Evolutionary conservation across 495 filamentous ascomycete genomes (phyloP).

Genomic region (Tuber microsphaerosporum): DNA sequence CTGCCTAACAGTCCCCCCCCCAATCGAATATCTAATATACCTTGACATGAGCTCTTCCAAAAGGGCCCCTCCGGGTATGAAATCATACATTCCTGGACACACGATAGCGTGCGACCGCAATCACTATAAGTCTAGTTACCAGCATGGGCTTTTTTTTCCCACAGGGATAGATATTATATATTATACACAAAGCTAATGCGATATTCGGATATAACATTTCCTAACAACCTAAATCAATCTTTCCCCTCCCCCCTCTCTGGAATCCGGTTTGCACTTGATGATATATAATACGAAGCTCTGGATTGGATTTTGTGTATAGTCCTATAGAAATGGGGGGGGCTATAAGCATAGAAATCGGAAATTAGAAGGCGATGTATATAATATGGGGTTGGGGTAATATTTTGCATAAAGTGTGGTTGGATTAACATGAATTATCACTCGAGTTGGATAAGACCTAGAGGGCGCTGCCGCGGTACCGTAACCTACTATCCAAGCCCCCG

Average conservation of each 20-base stretch:
- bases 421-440: not conserved
- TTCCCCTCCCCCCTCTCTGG: not conserved
- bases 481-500: not conserved
- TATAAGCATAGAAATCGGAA: no score
- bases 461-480: no score
- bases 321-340: not conserved
- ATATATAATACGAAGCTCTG: not conserved
- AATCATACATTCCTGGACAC: not conserved
- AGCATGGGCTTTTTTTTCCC: not conserved
- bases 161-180: not conserved
- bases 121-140: not conserved
- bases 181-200: not conserved
- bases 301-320: not conserved
- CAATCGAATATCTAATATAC: not conserved
- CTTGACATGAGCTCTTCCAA: not conserved
- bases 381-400: no score
- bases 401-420: not conserved
- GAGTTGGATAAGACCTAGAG: no score
- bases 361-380: no score
- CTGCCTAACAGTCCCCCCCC: not conserved
- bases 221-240: not conserved
- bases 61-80: not conserved
- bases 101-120: not conserved
- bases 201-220: not conserved
- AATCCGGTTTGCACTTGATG: not conserved